phyloP scores from a whole-genome alignment of 1,284 basidiomycete genomes.

The Mycena sp. region DNA sequence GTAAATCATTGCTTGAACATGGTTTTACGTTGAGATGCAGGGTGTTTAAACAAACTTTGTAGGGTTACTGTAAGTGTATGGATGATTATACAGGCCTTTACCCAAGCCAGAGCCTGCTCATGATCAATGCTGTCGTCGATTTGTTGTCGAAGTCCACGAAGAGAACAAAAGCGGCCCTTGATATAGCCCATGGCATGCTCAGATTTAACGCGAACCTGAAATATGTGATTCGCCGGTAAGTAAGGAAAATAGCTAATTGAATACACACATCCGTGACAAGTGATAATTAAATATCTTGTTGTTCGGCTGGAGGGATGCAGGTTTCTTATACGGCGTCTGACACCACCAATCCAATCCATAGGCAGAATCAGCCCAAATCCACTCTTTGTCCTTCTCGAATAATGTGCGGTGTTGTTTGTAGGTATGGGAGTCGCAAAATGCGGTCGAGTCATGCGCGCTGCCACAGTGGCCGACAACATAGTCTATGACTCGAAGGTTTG shows the following conservation, averaged over 20 bases:
- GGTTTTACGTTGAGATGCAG: too few relatives aligned
- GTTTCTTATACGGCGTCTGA: constrained; percentile 17
- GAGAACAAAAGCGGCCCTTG: constrained; percentile 41
- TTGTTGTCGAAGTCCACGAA: constrained; percentile 30
- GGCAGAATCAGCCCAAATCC: constrained; percentile 46
- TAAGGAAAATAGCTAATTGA: neutral
- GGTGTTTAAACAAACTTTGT: too few relatives aligned
- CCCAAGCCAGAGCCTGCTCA: constrained; percentile 33
- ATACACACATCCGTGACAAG: neutral
- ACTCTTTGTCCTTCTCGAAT: constrained; percentile 38
- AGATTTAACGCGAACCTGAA: constrained; percentile 22
- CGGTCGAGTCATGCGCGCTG: constrained; percentile 42
- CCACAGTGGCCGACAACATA: constrained; percentile 39
- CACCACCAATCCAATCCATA: constrained; percentile 36
- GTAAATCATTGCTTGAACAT: too few relatives aligned
- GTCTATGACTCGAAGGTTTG: constrained; percentile 43
- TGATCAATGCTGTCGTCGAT: constrained; percentile 29
- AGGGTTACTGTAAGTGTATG: too few relatives aligned
- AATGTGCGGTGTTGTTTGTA: constrained; percentile 33
- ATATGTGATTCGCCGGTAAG: constrained; percentile 24
- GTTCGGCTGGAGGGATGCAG: constrained; percentile 1
- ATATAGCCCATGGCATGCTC: constrained; percentile 38
- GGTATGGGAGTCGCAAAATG: constrained; percentile 25
- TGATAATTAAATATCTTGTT: too few relatives aligned
- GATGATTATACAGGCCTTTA: constrained; percentile 31